Conservation (phyloP, 2,329 filamentous ascomycete genomes). For the Fusarium sp. region DNA sequence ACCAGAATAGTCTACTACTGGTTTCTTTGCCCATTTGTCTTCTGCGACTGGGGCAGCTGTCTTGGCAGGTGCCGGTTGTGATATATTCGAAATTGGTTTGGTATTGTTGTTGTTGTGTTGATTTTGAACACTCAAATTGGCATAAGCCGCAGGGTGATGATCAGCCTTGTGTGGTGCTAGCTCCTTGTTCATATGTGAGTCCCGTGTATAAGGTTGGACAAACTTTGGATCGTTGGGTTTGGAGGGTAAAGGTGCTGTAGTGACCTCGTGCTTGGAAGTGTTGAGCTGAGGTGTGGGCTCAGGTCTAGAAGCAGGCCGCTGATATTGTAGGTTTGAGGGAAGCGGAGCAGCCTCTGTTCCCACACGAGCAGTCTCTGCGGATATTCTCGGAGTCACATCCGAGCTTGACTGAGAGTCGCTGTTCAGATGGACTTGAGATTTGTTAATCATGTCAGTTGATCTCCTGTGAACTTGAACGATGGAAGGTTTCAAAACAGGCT, state of each 20-base stretch:
- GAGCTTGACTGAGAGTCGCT: slow-evolving; percentile 11
- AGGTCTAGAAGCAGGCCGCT: not conserved
- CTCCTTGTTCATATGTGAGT: not conserved
- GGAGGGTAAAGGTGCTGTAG: slow-evolving; percentile 16
- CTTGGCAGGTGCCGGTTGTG: not conserved
- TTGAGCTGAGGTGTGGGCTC: not conserved
- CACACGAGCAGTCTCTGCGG: slow-evolving; percentile 5
- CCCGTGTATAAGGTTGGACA: not conserved
- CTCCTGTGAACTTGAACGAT: slow-evolving; percentile 38
- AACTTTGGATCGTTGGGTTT: not conserved
- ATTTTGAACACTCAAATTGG: not conserved
- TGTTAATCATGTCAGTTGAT: slow-evolving; percentile 33
- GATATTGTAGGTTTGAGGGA: not conserved
- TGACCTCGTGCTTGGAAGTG: not conserved
- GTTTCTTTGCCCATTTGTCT: slow-evolving; percentile 41
- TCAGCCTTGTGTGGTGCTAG: not conserved
- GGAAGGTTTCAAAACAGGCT: slow-evolving; percentile 38
- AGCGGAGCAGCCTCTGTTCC: not conserved
- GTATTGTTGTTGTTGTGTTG: not conserved
- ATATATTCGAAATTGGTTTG: not conserved
- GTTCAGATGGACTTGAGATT: slow-evolving; percentile 7
- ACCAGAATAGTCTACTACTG: slow-evolving; percentile 37
- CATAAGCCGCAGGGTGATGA: not conserved
- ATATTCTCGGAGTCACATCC: slow-evolving; percentile 12
- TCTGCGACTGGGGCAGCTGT: slow-evolving; percentile 4